These are phyloP conservation scores for Aureobasidium zeae DNA, from an alignment of 2,329 filamentous ascomycete genomes.

Conservation along the genomic window DNA sequence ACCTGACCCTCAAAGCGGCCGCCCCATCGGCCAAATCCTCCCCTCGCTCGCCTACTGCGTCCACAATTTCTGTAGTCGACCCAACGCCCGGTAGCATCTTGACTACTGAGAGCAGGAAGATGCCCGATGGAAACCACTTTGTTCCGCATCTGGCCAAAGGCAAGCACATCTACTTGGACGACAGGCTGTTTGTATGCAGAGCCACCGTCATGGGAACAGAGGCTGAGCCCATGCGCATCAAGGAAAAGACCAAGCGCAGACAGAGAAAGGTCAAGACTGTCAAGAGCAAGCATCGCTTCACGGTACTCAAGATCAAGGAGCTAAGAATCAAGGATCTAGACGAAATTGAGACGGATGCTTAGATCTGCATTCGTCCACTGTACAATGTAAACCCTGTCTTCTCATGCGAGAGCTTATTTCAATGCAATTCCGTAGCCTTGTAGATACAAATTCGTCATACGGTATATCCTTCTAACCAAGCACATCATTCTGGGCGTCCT, in stretches of 20 bases:
- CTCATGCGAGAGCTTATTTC: too few relatives aligned
- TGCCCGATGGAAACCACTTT: conserved; percentile 27
- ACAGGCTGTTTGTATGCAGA: conserved; percentile 73
- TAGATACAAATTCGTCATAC: too few relatives aligned
- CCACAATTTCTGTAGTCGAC: conserved; percentile 21
- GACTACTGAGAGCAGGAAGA: conserved; percentile 21
- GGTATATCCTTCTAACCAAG: too few relatives aligned
- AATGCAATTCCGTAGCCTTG: too few relatives aligned
- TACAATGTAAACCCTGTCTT: too few relatives aligned
- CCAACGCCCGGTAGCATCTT: conserved; percentile 22
- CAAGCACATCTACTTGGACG: conserved; percentile 56
- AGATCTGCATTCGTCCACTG: too few relatives aligned
- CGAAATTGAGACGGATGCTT: conserved; percentile 36
- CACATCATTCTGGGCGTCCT: too few relatives aligned
- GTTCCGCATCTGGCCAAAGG: conserved; percentile 33
- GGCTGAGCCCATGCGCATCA: conserved; percentile 50
- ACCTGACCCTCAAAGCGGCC: conserved; percentile 76
- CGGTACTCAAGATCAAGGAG: conserved; percentile 75
- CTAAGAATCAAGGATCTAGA: conserved; percentile 56
- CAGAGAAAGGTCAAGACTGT: conserved; percentile 59
- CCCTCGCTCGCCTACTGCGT: conserved; percentile 22
- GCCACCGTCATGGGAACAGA: conserved; percentile 79
- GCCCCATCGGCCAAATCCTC: conserved; percentile 38
- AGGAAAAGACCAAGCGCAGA: conserved; percentile 56
- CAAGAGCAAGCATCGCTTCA: conserved; percentile 85